These are phyloP conservation scores for Aspergillus nanangensis DNA, from an alignment of 495 filamentous ascomycete species.

Conservation along the genomic window DNA sequence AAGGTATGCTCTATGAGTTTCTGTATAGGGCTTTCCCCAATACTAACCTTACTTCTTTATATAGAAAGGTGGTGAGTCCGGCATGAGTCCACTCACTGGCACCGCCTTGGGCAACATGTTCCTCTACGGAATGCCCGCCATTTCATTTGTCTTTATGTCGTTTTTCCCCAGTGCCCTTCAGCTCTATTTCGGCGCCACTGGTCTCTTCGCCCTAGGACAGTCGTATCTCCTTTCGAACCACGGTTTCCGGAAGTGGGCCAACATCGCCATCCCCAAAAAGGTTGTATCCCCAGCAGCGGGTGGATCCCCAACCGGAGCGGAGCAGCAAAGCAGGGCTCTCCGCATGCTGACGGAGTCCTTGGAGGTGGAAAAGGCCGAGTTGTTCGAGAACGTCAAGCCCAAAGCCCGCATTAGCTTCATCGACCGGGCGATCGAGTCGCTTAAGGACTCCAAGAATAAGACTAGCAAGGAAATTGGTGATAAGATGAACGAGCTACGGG, in stretches of 20 bases:
- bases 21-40: conserved; percentile 3
- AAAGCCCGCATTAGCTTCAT: conserved; percentile 17
- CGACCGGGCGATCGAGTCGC: conserved; percentile 17
- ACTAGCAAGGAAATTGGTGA: conserved; percentile 11
- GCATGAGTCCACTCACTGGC: conserved; percentile 23
- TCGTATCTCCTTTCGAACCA: conserved; percentile 41
- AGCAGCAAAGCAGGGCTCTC: conserved; percentile 12
- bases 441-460: conserved; percentile 13
- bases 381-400: not conserved
- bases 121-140: conserved; percentile 51
- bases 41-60: not conserved
- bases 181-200: conserved; percentile 62
- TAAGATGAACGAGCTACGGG: conserved; percentile 17
- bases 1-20: conserved; percentile 40
- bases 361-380: conserved; percentile 10
- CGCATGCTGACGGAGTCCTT: conserved; percentile 20
- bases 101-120: conserved; percentile 44
- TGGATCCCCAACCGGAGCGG: not conserved
- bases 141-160: conserved; percentile 58
- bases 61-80: conserved; percentile 52
- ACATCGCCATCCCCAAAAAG: conserved; percentile 18
- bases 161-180: conserved; percentile 66
- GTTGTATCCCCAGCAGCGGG: not conserved
- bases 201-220: conserved; percentile 55
- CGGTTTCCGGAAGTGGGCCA: conserved; percentile 20